Conservation (phyloP, 176 grass and related monocot genomes). For the Otatea glauca region DNA sequence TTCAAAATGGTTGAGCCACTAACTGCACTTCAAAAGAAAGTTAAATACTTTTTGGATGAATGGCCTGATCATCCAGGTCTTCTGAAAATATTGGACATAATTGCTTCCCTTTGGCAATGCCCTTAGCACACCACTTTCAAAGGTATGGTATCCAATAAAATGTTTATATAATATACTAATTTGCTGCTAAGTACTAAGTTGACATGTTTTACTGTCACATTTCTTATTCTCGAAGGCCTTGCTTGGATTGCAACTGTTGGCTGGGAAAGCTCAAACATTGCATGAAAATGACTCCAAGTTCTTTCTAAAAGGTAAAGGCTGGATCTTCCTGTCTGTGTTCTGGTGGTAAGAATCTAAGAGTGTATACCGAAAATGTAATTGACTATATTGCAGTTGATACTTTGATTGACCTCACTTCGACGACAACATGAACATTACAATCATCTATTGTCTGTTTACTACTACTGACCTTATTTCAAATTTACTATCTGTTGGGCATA, state of each 20-base stretch:
- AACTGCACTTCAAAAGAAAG: constrained; percentile 54
- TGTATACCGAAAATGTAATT: background rate
- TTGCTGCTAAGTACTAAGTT: constrained; percentile 32
- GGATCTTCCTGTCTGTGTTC: constrained; percentile 26
- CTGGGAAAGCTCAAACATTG: constrained; percentile 70
- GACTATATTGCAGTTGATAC: background rate
- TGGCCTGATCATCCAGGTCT: constrained; percentile 90
- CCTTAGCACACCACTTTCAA: constrained; percentile 66
- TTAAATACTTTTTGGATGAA: constrained; percentile 72
- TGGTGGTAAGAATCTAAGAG: background rate
- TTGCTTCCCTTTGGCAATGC: constrained; percentile 67
- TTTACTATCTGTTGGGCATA: background rate
- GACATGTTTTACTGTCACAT: constrained; percentile 15
- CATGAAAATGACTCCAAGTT: constrained; percentile 88
- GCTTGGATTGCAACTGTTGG: constrained; percentile 84
- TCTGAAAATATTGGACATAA: constrained; percentile 71
- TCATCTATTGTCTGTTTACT: constrained; percentile 24
- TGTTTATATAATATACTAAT: background rate
- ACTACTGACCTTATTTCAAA: background rate
- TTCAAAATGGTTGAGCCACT: constrained; percentile 85
- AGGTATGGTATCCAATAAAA: constrained; percentile 55
- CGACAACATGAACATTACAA: background rate
- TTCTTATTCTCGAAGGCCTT: constrained; percentile 65
- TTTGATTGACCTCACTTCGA: background rate
- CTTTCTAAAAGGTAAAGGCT: constrained; percentile 68